Evolutionary conservation across 2,329 filamentous ascomycete genomes (phyloP), one percentile per base, ranked within the genome.

Genomic region (Fusarium globosum): DNA sequence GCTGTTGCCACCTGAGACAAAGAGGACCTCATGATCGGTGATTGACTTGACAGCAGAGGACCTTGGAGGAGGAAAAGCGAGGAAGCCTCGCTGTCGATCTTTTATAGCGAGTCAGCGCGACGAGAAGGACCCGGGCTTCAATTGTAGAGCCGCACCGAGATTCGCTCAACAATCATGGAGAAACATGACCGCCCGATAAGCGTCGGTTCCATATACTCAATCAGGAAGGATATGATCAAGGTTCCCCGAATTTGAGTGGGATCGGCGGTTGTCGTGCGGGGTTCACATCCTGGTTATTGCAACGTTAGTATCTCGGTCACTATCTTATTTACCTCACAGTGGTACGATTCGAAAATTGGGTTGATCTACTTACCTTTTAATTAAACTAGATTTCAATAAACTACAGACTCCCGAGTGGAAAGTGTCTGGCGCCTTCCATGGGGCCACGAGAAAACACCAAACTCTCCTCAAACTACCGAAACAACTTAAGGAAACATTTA

Each of bases 1-100:
- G 64, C 48, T 26, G 68, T 56, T 38, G 53, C 36, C 11, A 49
- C 61, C 28, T 62, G 65, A 36, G 23, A 61, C 9, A 71, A 58
- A 1, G 35, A 45, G 11, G 56, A 71, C 21, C 42, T 67, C 68
- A 71, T 71, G 21, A 42, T 68, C 7, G 21, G 39, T 26, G n/a
- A 8, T 26, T 36, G n/a, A 2, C 16, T 35, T 15, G 7, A 26
- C 7, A 7, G 21, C 10, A 35, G 20, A 18, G 26, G 23, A 0
- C 23, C 38, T 43, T 23, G 28, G 20, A n/a, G 3, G 23, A n/a
- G 15, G 4, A 7, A 14, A 28, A 30, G 1, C 4, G n/a, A 36
- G 20, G 20, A 16, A 21, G 57, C 36, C 48, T 21, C 8, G 4
- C 20, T 33, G 53, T 48, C 36, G n/a, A 30, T 39, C 33, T 61